A percentile compares a stretch with the other conserved stretches of the same genome.
These are phyloP conservation scores for Amesomyces nigricolor DNA, from an alignment of 2,329 filamentous ascomycete genomes.

Conservation along the genomic window DNA sequence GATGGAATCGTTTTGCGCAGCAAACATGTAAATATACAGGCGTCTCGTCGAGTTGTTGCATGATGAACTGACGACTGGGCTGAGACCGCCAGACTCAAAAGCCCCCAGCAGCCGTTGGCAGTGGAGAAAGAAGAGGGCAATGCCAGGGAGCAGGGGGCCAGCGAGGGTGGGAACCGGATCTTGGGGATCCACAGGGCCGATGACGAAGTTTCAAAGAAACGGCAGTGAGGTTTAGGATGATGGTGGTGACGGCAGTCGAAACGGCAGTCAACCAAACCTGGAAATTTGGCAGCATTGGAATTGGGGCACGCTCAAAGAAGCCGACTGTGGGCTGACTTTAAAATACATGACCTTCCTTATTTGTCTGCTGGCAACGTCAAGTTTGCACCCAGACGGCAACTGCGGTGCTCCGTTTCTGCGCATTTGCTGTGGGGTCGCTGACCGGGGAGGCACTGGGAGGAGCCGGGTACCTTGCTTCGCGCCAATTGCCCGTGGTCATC, in stretches of 20 bases:
- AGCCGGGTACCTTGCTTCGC: slow-evolving; percentile 22
- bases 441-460: not conserved
- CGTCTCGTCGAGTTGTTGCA: not conserved
- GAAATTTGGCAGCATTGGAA: no score
- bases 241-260: no score
- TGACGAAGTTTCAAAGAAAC: not conserved
- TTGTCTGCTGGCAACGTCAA: no score
- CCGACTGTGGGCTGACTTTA: no score
- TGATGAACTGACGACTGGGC: not conserved
- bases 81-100: not conserved
- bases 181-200: not conserved
- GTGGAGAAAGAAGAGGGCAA: slow-evolving; percentile 1
- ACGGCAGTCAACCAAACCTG: no score
- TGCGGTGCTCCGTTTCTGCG: not conserved
- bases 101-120: slow-evolving; percentile 13
- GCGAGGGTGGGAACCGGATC: not conserved
- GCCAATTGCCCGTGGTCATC: no score
- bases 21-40: no score
- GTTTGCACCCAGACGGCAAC: not conserved
- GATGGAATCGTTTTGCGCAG: no score
- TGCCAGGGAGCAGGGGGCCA: not conserved
- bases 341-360: no score
- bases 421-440: no score
- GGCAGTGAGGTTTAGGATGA: not conserved
- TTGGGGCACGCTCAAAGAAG: no score